phyloP scores from a whole-genome alignment of 1,284 basidiomycete genomes.

The Cutaneotrichosporon curvatum region DNA sequence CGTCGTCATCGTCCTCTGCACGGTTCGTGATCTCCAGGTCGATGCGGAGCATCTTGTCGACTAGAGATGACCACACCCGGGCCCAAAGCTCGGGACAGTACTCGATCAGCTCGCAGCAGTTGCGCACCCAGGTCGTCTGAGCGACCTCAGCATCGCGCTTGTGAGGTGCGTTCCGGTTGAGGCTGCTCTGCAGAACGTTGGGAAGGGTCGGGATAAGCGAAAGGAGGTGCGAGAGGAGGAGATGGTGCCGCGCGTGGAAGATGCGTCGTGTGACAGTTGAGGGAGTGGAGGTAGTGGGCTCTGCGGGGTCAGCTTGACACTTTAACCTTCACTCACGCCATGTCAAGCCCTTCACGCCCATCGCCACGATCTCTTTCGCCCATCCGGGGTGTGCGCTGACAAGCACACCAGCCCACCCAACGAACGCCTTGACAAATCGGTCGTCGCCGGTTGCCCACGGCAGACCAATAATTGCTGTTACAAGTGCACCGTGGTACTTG shows the following conservation, averaged over 20 bases:
- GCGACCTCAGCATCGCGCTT: conserved; percentile 75
- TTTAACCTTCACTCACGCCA: conserved; percentile 59
- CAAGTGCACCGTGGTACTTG: conserved; percentile 64
- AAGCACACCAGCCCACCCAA: conserved; percentile 82
- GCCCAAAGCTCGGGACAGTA: conserved; percentile 88
- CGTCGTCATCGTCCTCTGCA: conserved; percentile 80
- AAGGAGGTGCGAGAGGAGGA: conserved; percentile 74
- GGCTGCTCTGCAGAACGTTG: conserved; percentile 73
- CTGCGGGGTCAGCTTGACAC: neutral
- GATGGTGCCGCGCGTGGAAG: conserved; percentile 81
- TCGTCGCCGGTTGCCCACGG: conserved; percentile 83
- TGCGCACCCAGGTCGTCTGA: conserved; percentile 88
- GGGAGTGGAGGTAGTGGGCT: neutral
- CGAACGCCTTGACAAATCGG: conserved; percentile 74
- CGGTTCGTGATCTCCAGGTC: conserved; percentile 98
- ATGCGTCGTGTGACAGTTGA: conserved; percentile 62
- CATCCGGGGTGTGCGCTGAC: conserved; percentile 92
- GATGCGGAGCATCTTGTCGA: conserved; percentile 88
- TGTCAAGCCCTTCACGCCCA: conserved; percentile 75
- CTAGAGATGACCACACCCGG: conserved; percentile 72
- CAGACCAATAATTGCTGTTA: conserved; percentile 77
- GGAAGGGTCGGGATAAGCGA: conserved; percentile 84
- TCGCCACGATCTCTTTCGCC: conserved; percentile 71
- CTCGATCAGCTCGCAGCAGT: conserved; percentile 71
- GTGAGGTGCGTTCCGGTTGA: conserved; percentile 81